phyloP scores from a whole-genome alignment of 2,329 filamentous ascomycete genomes.

The Fusarium sacchari region DNA sequence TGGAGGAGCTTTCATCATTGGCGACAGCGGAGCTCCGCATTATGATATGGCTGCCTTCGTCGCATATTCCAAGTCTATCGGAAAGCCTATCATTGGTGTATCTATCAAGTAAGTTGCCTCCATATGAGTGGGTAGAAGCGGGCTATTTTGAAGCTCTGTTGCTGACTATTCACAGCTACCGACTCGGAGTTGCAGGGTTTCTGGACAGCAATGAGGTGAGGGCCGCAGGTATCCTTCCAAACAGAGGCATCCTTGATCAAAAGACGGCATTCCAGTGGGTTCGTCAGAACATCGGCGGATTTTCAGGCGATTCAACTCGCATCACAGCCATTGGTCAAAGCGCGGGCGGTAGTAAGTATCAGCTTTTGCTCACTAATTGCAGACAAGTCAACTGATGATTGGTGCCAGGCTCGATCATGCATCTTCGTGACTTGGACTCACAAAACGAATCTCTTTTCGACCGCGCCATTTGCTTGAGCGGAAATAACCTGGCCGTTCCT shows the following conservation, averaged over 20 bases:
- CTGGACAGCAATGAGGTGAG: not conserved
- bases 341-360: not conserved
- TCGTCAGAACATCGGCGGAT: not conserved
- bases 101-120: not conserved
- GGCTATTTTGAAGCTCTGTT: fast-evolving
- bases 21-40: not conserved
- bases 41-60: not conserved
- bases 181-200: not conserved
- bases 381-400: not conserved
- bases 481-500: not conserved
- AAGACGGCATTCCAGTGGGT: not conserved
- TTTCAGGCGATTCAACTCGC: not conserved
- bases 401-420: not conserved
- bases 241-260: not conserved
- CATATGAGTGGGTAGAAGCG: fast-evolving
- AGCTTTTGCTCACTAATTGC: not conserved
- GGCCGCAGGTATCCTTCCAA: not conserved
- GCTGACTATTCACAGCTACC: not conserved
- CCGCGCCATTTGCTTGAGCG: not conserved
- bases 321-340: not conserved
- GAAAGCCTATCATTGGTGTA: not conserved
- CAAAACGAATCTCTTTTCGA: not conserved
- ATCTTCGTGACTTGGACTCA: not conserved
- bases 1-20: not conserved
- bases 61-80: not conserved